Base-by-base conservation (phyloP, 441 rosid species). In the Biscutella laevigata region DNA sequence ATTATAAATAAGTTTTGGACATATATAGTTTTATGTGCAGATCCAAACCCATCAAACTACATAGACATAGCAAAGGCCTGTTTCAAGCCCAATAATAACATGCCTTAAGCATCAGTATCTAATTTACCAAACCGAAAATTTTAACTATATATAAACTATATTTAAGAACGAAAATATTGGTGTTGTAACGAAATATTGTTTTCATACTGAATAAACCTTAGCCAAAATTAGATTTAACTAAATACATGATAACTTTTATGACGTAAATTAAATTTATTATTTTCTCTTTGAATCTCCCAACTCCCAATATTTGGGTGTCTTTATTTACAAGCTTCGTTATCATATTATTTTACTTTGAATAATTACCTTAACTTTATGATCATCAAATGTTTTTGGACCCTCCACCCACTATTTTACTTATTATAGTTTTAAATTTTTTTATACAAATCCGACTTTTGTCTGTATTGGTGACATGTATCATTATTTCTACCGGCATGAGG, bases 381-480 rank as follows among this genome's bases (percentile, higher is more conserved):
- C 45, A 53, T 53, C 57, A 59, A 71, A 55, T 57, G 29, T n/a
- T n/a, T 62, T 67, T 28, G 77, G 79, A 43, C 76, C 88, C 75
- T 68, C 78, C 74, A 59, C 51, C 59, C 74, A 79, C 73, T 68
- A 39, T 36, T 28, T 38, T 47, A 40, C 30, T 49, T 50, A 50
- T 35, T 41, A n/a, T n/a, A n/a, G n/a, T n/a, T n/a, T n/a, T n/a
- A n/a, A n/a, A 14, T 19, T 51, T 58, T 51, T 54, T 20, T 34
- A 49, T 57, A 50, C 44, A n/a, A n/a, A n/a, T n/a, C 1, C 39
- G n/a, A 20, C 40, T 48, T 43, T 42, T 35, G 24, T 17, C 17
- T 42, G n/a, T 57, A 64, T 50, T 50, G 59, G 53, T 58, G 60
- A 59, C 42, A 43, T 59, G 27, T 46, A 59, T 66, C 55, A 57